Base-by-base conservation (phyloP, 805 yeast species). In the Candida nemodendra region DNA sequence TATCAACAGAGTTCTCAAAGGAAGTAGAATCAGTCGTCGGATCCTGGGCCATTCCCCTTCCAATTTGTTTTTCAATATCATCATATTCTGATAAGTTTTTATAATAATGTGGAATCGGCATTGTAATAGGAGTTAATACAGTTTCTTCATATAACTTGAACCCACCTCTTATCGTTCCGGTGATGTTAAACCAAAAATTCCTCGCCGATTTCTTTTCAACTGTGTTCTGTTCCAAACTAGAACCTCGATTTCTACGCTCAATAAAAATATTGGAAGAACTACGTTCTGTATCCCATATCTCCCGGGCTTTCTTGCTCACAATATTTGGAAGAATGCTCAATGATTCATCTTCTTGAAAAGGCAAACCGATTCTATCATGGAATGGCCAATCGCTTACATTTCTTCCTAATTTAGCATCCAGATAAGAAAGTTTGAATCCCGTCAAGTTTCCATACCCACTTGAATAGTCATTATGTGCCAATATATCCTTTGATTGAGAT, bases 381-480 rank as follows among this genome's bases (percentile, higher is more conserved):
- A 81, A 57, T 0, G 90, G 90, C 74, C 81, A 81, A 0, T 76
- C 69, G 42, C 72, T 69, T 1, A 61, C 65, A 18, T 67, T 66
- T 33, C 69, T 61, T 9, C 74, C 73, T 4, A 64, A 56, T 2
- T 71, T 15, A 12, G 68, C 71, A 58, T 83, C 95, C 8, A 69
- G 65, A 49, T 84, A 86, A 21, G 87, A 76, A 23, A 81, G 59
- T 50, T 69, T 71, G 41, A 81, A 76, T 3, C 96, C 96, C 0
- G 93, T 83, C 12, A 86, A 57, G 50, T 84, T 82, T 1, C 84
- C 84, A 54, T 79, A 81, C 5, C 85, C 87, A 4, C 61, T 42
- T 14, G 54, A 38, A 56, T 72, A 81, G 1, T 72, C 67, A 29
- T 74, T 56, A 26, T 68, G 62, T 11, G 45, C 48, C 23, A 81